Base-by-base conservation (phyloP, 139 green algal species). In the Raphidocelis subcapitata region DNA sequence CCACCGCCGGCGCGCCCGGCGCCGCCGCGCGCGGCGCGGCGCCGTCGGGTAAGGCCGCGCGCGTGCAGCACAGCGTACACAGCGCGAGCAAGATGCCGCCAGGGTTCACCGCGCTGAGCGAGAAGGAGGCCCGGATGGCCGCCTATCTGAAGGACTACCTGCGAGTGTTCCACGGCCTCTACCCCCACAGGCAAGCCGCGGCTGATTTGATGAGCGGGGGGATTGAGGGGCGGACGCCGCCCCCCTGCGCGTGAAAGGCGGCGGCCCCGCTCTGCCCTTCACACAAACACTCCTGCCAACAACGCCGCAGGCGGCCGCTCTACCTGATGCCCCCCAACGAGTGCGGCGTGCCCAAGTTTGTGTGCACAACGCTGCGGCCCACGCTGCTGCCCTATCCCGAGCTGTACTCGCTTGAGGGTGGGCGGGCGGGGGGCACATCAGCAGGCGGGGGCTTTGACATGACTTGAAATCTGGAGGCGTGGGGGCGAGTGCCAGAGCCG, bases 251-350 rank as follows among this genome's bases (percentile, higher is more conserved):
- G 24, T 65, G 41, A 8, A 28, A 28, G 29, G 16, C 20, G 20
- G 20, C 20, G 16, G 47, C 47, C 16, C 16, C 16, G 47, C 20
- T 16, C 47, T 55, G 47, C 20, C 16, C 47, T n/a, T n/a, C n/a
- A n/a, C n/a, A n/a, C n/a, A n/a, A n/a, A n/a, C n/a, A n/a, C n/a
- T n/a, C n/a, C n/a, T n/a, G n/a, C n/a, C 74, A n/a, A n/a, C n/a
- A n/a, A n/a, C n/a, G 18, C 56, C 47, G 24, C 69, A 76, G 91
- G 52, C 82, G 87, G 12, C 88, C 81, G 56, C 82, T 93, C 52
- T 85, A 90, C 62, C 77, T 96, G 5, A 65, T 67, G 16, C 88
- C 91, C 0, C 67, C 73, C 24, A 97, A 97, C 77, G 92, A 97
- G 83, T 94, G 84, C 63, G 86, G 85, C n/a, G 66, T 89, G 62